Conservation (phyloP, 1,284 basidiomycete species). For the Xanthoconium separans region DNA sequence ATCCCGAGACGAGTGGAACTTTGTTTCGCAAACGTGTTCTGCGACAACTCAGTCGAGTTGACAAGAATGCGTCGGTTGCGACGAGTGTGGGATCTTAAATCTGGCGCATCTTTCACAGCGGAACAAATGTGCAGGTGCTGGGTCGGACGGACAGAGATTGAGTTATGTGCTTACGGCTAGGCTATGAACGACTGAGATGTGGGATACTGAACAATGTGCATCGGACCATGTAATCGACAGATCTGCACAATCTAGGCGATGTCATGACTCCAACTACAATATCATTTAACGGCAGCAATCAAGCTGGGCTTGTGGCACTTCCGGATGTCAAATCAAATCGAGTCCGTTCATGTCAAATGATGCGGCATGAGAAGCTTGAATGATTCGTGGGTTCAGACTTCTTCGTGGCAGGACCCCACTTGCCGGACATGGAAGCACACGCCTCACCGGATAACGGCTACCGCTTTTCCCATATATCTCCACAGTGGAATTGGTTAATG, state of each 20-base stretch:
- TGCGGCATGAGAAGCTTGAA: slow-evolving; percentile 10
- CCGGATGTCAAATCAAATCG: slow-evolving; percentile 8
- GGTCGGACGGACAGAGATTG: neutral
- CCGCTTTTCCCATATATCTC: slow-evolving; percentile 14
- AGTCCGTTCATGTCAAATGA: slow-evolving; percentile 8
- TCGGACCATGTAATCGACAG: slow-evolving; percentile 5
- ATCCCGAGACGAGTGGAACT: slow-evolving; percentile 2
- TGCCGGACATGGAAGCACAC: slow-evolving; percentile 21
- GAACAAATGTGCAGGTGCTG: neutral
- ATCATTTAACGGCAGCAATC: slow-evolving; percentile 12
- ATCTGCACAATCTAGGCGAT: slow-evolving; percentile 21
- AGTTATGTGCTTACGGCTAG: neutral
- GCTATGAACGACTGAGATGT: neutral
- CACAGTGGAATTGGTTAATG: neutral
- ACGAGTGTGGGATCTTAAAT: neutral
- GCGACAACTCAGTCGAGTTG: neutral
- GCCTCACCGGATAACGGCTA: slow-evolving; percentile 25
- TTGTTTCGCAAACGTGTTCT: neutral
- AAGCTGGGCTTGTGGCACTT: slow-evolving; percentile 16
- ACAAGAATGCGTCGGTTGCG: neutral
- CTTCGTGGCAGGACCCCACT: slow-evolving; percentile 12
- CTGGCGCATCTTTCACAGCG: neutral
- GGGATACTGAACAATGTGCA: slow-evolving; percentile 7
- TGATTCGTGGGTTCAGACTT: slow-evolving; percentile 13
- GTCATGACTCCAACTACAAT: slow-evolving; percentile 1